Percentiles rank a stretch among this genome's conserved stretches.
Conservation (phyloP, 805 yeast species). For the Kuraishia piskuri region DNA sequence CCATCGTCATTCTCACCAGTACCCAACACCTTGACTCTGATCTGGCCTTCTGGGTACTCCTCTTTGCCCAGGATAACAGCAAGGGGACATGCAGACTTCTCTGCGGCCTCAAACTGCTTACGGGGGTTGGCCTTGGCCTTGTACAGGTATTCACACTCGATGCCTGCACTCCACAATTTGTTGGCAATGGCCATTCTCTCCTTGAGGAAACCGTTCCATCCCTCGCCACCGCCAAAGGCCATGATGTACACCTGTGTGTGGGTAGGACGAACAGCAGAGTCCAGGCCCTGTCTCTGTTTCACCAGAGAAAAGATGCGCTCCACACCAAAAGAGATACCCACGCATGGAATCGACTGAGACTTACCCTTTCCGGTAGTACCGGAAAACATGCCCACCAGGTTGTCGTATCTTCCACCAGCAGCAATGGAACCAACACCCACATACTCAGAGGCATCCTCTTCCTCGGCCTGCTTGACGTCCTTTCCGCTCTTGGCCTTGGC, state of each 20-base stretch:
- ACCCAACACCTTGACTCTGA: conserved; percentile 83
- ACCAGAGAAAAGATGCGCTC: conserved; percentile 89
- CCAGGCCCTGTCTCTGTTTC: conserved; percentile 61
- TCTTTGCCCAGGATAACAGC: conserved; percentile 95
- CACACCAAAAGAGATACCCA: conserved; percentile 94
- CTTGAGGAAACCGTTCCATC: conserved; percentile 85
- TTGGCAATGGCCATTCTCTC: conserved; percentile 89
- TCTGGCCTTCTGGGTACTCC: conserved; percentile 72
- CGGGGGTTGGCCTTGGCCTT: conserved; percentile 91
- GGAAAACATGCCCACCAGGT: conserved; percentile 93
- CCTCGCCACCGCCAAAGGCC: conserved; percentile 99
- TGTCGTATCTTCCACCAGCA: conserved; percentile 98
- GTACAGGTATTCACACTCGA: conserved; percentile 86
- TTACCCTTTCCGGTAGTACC: conserved; percentile 70
- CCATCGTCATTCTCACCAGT: conserved; percentile 88
- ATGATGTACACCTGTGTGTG: conserved; percentile 90
- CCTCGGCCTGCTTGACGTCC: conserved; percentile 33
- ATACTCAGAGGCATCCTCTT: conserved; percentile 89
- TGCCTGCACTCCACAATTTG: conserved; percentile 77
- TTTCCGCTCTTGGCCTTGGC: conserved; percentile 30
- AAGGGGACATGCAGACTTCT: conserved; percentile 80
- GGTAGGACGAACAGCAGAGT: conserved; percentile 64
- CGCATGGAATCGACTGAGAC: conserved; percentile 81
- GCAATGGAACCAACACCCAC: conserved; percentile 99
- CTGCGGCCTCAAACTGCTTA: conserved; percentile 97